Evolutionary conservation across 768 basidiomycete species (phyloP), one percentile per base, ranked within the genome.

Genomic region (Lentinula detonsa): DNA sequence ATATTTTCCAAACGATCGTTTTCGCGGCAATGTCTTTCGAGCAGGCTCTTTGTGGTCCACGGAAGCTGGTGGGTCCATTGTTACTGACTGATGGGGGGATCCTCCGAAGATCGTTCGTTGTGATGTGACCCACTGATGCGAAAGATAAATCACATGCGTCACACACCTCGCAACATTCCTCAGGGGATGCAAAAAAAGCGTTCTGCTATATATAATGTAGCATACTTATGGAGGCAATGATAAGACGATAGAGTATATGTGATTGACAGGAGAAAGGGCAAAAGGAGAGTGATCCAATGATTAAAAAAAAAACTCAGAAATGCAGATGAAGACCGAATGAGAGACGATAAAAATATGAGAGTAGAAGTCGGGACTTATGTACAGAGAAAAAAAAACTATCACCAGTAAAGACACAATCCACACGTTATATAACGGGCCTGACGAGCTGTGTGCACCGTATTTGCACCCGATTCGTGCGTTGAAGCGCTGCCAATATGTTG

Each of bases 1-100:
- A 67, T 86, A 81, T 68, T 84, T 89, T 66, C 84, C 86, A 76
- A 89, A 86, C 1, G 88, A 88, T 40, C 86, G 80, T 66, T 90
- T 91, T 63, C 73, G 74, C 69, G 81, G 80, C 6, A 83, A 71
- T 18, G 76, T 76, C 65, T 78, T 75, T 52, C 72, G 53, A 9
- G 46, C 46, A 39, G 53, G 53, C 18, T 54, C 53, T 8, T 54
- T 54, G 53, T 54, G 53, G 33, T 54, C 53, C 10, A 35, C 21
- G 18, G 53, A 35, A 40, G 53, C 35, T 54, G 53, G 18, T 8
- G 53, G 10, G 15, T 54, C 53, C 53, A 54, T 54, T 39, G 23
- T 16, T 21, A 18, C 18, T n/a, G 49, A 3, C 9, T 5, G 15
- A 13, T 31, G 13, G 33, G 11, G 11, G 16, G 33, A n/a, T 21